Evolutionary conservation across 2,329 filamentous ascomycete genomes (phyloP).

Genomic region (Cercospora citrullina): DNA sequence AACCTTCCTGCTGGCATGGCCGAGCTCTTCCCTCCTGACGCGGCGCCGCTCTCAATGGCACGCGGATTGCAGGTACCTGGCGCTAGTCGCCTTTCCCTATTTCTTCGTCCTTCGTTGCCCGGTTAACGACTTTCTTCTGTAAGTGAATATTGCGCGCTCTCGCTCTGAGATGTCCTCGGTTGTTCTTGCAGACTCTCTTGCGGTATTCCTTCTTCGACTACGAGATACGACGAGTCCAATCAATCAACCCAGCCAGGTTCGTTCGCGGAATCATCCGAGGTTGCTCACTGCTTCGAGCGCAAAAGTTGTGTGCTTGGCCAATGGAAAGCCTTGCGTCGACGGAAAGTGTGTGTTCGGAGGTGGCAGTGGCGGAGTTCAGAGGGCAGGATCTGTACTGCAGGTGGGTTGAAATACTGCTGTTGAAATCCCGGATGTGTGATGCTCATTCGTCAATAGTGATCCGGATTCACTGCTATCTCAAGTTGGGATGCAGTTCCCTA

Average conservation of each 20-base stretch:
- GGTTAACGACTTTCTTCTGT: constrained; percentile 12
- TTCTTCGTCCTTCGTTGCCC: constrained; percentile 12
- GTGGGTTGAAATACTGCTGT: not conserved
- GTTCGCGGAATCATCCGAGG: not conserved
- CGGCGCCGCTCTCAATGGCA: constrained; percentile 5
- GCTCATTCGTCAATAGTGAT: constrained; percentile 1
- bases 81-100: constrained; percentile 4
- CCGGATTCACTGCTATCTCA: constrained; percentile 5
- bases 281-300: constrained; percentile 2
- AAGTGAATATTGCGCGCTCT: constrained; percentile 4
- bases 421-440: not conserved
- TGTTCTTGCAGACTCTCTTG: constrained; percentile 8
- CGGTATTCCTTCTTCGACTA: not conserved
- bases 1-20: not conserved
- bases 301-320: constrained; percentile 6
- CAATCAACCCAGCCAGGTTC: not conserved
- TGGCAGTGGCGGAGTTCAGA: constrained; percentile 1
- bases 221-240: not conserved
- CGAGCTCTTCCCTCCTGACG: not conserved
- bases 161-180: constrained; percentile 6
- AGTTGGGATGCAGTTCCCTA: constrained; percentile 2
- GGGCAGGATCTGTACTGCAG: constrained; percentile 4
- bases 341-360: constrained; percentile 13
- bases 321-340: constrained; percentile 2
- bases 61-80: constrained; percentile 1